A percentile compares a stretch with the other conserved stretches of the same genome.
Evolutionary conservation across 2,329 filamentous ascomycete species (phyloP).

Genomic region (Coniochaeta hoffmannii): DNA sequence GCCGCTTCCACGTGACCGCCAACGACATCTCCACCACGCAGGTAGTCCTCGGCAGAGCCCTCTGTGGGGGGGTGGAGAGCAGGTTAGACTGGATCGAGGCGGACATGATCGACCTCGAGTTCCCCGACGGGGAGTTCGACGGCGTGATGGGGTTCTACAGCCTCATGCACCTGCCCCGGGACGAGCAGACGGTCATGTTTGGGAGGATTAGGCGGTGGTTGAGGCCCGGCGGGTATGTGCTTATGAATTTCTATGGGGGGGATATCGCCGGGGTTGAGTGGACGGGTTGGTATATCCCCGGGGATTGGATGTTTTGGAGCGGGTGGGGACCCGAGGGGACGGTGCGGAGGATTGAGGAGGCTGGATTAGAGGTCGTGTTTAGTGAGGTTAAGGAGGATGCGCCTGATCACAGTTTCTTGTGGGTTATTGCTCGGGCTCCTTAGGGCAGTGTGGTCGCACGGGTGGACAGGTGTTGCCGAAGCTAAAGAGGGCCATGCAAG

Average conservation of each 20-base stretch:
- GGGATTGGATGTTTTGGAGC: slow-evolving; percentile 37
- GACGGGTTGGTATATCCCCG: slow-evolving; percentile 29
- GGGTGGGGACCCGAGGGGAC: slow-evolving; percentile 28
- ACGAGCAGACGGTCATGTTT: slow-evolving; percentile 40
- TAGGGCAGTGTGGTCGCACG: no score
- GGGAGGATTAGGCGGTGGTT: slow-evolving; percentile 38
- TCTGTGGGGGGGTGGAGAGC: slow-evolving; percentile 13
- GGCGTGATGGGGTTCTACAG: slow-evolving; percentile 46
- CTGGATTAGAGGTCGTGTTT: slow-evolving; percentile 24
- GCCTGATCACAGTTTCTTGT: slow-evolving; percentile 28
- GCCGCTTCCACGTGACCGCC: slow-evolving; percentile 21
- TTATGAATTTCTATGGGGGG: slow-evolving; percentile 36
- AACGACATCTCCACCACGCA: slow-evolving; percentile 35
- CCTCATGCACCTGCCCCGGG: slow-evolving; percentile 44
- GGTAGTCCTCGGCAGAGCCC: slow-evolving; percentile 21
- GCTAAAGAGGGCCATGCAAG: no score
- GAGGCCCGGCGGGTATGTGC: slow-evolving; percentile 39
- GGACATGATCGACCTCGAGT: slow-evolving; percentile 31
- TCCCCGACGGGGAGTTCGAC: slow-evolving; percentile 29
- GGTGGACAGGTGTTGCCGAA: no score
- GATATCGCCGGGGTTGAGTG: slow-evolving; percentile 19
- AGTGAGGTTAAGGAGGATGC: slow-evolving; percentile 21
- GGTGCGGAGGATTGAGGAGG: slow-evolving; percentile 19
- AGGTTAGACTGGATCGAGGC: slow-evolving; percentile 22
- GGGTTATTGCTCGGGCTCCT: no score